Evolutionary conservation across 2,329 filamentous ascomycete species (phyloP).

Genomic region (Verruconis gallopava): DNA sequence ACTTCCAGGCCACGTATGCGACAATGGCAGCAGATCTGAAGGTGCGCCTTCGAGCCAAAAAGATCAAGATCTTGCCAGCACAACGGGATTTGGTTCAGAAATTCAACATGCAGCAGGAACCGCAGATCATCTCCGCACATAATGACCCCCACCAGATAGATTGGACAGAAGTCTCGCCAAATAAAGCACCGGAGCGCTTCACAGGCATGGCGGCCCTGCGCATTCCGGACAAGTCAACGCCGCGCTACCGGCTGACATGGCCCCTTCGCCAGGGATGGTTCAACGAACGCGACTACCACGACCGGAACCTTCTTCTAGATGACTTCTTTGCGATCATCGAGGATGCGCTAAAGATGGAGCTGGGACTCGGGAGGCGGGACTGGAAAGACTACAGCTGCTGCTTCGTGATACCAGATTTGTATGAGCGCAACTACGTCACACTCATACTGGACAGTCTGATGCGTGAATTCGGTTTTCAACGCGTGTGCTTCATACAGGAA

Average conservation of each 20-base stretch:
- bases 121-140: slow-evolving; percentile 82
- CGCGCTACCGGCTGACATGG: slow-evolving; percentile 87
- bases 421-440: slow-evolving; percentile 86
- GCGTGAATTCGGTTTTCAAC: slow-evolving; percentile 77
- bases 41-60: slow-evolving; percentile 80
- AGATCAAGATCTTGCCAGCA: slow-evolving; percentile 90
- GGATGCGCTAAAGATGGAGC: slow-evolving; percentile 71
- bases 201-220: slow-evolving; percentile 71
- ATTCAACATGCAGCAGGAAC: slow-evolving; percentile 73
- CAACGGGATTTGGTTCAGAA: slow-evolving; percentile 92
- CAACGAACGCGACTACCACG: slow-evolving; percentile 79
- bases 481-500: slow-evolving; percentile 90
- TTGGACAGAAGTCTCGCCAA: slow-evolving; percentile 70
- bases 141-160: slow-evolving; percentile 90
- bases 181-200: slow-evolving; percentile 60
- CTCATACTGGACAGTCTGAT: slow-evolving; percentile 74
- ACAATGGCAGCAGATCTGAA: slow-evolving; percentile 81
- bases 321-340: slow-evolving; percentile 83
- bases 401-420: slow-evolving; percentile 93
- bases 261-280: slow-evolving; percentile 76
- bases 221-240: slow-evolving; percentile 77
- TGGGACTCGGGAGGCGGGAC: slow-evolving; percentile 65
- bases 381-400: slow-evolving; percentile 90
- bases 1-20: slow-evolving; percentile 58
- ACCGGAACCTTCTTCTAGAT: slow-evolving; percentile 66